Percentiles rank a stretch among this genome's conserved stretches.
phyloP scores from a whole-genome alignment of 805 yeast species.

The Wickerhamiella spandovensis region DNA sequence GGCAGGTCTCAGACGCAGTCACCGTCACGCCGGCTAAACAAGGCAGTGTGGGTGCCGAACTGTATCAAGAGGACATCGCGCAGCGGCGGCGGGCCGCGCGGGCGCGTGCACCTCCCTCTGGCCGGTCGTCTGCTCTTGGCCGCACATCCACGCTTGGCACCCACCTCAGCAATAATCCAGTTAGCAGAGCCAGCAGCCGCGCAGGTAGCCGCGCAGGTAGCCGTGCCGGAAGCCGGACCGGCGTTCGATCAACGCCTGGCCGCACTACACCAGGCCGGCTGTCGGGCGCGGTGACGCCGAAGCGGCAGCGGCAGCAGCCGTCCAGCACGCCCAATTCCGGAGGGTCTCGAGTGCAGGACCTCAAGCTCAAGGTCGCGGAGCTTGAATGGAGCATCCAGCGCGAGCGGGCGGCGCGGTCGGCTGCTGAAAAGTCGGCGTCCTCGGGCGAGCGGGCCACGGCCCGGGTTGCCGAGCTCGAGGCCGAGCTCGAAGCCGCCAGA shows the following conservation, averaged over 20 bases:
- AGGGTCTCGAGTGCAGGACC: constrained; percentile 15
- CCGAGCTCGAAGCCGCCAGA: constrained; percentile 5
- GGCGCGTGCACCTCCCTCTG: constrained; percentile 2
- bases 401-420: constrained; percentile 14
- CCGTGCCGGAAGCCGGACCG: not conserved
- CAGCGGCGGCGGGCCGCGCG: not conserved
- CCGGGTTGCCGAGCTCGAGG: constrained; percentile 6
- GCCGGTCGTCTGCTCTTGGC: constrained; percentile 6
- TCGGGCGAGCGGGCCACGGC: constrained; percentile 3
- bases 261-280: not conserved
- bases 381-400: constrained; percentile 19
- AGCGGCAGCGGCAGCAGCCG: not conserved
- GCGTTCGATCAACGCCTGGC: not conserved
- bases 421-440: not conserved
- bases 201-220: not conserved
- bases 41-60: not conserved
- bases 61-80: not conserved
- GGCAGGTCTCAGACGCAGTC: not conserved
- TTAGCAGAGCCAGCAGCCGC: not conserved
- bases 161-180: no score
- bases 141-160: constrained; percentile 7
- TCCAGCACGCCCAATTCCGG: constrained; percentile 3
- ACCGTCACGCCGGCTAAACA: not conserved
- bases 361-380: constrained; percentile 19
- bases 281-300: not conserved